These are phyloP conservation scores for Spathaspora hagerdaliae DNA, from an alignment of 805 yeast species.

Conservation along the genomic window DNA sequence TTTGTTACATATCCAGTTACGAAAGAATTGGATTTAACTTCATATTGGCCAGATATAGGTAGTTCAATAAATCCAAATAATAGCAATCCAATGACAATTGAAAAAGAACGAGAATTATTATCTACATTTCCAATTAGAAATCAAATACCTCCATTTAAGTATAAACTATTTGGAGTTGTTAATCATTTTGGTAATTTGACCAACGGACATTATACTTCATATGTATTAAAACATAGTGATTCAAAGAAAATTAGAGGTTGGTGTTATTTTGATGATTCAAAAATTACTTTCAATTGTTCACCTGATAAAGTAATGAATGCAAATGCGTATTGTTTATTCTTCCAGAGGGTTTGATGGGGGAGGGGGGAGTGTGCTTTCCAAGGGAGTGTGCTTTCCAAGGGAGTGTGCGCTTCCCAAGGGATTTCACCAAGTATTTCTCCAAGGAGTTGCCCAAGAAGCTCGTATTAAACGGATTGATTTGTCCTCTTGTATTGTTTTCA, in stretches of 20 bases:
- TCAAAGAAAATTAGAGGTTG: slow-evolving; percentile 52
- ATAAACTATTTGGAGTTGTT: slow-evolving; percentile 75
- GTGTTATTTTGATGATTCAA: slow-evolving; percentile 82
- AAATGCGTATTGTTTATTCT: slow-evolving; percentile 83
- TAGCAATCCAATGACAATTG: slow-evolving; percentile 24
- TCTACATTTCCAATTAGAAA: slow-evolving; percentile 59
- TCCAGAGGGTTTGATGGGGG: slow-evolving; percentile 41
- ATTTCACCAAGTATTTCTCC: too few species aligned
- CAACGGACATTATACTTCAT: slow-evolving; percentile 88
- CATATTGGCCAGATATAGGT: slow-evolving; percentile 64
- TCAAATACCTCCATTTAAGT: slow-evolving; percentile 76
- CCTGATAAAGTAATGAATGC: slow-evolving; percentile 55
- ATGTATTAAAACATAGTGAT: slow-evolving; percentile 53
- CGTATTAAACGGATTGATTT: too few species aligned
- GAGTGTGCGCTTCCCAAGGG: too few species aligned
- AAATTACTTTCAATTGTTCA: slow-evolving; percentile 51
- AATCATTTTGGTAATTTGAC: slow-evolving; percentile 79
- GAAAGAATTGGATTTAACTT: slow-evolving; percentile 53
- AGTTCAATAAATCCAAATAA: slow-evolving; percentile 17
- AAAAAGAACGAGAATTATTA: slow-evolving; percentile 41
- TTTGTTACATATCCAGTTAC: slow-evolving; percentile 65
- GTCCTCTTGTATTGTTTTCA: too few species aligned
- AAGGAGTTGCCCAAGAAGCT: too few species aligned
- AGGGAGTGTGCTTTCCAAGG: too few species aligned
- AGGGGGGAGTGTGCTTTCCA: neutral